Evolutionary conservation across 2,329 filamentous ascomycete genomes (phyloP).

Genomic region (Colletotrichum sublineola): DNA sequence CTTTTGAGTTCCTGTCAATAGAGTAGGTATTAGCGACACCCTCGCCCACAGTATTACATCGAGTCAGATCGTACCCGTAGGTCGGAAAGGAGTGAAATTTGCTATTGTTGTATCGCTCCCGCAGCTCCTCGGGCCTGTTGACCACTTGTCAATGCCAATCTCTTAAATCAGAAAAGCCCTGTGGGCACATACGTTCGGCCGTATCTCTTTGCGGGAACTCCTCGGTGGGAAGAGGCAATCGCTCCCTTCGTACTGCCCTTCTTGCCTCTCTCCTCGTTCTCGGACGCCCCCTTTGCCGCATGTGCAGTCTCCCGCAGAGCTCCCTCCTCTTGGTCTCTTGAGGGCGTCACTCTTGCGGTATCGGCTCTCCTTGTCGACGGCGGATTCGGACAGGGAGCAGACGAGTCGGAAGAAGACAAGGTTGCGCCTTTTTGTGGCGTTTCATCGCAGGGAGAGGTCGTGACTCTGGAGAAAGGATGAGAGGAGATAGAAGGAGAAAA

Average conservation of each 20-base stretch:
- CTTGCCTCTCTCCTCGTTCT: conserved; percentile 17
- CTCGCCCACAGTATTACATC: not conserved
- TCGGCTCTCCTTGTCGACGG: not conserved
- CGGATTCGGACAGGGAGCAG: conserved; percentile 6
- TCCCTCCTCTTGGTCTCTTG: conserved; percentile 12
- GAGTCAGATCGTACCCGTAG: conserved; percentile 29
- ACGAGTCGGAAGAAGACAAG: conserved; percentile 16
- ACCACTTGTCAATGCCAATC: conserved; percentile 5
- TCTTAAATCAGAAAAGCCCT: not conserved
- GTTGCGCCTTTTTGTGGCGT: conserved; percentile 23
- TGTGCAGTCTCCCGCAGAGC: conserved; percentile 25
- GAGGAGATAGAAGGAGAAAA: not conserved
- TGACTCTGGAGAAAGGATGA: not conserved
- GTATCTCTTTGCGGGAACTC: not conserved
- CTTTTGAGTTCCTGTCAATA: conserved; percentile 30
- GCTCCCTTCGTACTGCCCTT: not conserved
- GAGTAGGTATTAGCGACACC: conserved; percentile 11
- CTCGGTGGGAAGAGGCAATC: not conserved
- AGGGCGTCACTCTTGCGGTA: conserved; percentile 4
- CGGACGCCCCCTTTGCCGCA: conserved; percentile 7
- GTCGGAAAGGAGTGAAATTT: conserved; percentile 26
- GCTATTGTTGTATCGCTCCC: conserved; percentile 23
- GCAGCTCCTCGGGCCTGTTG: conserved; percentile 18
- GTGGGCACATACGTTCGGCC: conserved; percentile 13
- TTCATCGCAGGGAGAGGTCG: conserved; percentile 31